Percentiles rank a stretch among this genome's conserved stretches.
Conservation (phyloP, 768 basidiomycete genomes). For the Pholiota conissans region DNA sequence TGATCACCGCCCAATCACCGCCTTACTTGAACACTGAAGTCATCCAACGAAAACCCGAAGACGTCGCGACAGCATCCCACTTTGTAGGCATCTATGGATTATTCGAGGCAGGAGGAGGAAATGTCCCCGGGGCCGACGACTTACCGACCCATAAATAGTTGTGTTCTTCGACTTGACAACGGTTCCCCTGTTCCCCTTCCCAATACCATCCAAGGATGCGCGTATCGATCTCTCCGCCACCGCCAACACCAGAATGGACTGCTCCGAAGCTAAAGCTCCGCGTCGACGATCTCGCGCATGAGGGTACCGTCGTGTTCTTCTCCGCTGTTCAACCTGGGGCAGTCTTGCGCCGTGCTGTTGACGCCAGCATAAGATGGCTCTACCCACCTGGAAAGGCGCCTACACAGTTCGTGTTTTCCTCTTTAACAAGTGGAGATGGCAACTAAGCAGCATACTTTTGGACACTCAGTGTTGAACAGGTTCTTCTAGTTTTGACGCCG, state of each 20-base stretch:
- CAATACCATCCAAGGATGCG: not conserved
- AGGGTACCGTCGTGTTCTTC: constrained; percentile 58
- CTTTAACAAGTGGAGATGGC: not conserved
- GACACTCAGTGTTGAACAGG: constrained; percentile 44
- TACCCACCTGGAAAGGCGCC: constrained; percentile 38
- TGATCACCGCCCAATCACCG: too few species aligned
- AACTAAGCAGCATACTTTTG: constrained; percentile 7
- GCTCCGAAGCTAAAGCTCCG: constrained; percentile 55
- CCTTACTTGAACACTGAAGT: too few species aligned
- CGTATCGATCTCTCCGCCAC: not conserved
- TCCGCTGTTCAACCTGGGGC: constrained; percentile 41
- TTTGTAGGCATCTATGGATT: too few species aligned
- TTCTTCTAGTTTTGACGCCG: constrained; percentile 58
- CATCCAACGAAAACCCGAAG: too few species aligned
- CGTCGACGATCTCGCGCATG: constrained; percentile 57
- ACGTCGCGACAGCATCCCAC: too few species aligned
- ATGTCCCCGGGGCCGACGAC: not conserved
- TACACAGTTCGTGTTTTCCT: constrained; percentile 28
- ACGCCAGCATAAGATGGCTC: constrained; percentile 46
- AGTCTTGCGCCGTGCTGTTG: constrained; percentile 40
- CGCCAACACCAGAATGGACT: constrained; percentile 33
- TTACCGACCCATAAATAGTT: not conserved
- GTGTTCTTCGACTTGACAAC: too few species aligned
- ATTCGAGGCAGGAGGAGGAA: too few species aligned
- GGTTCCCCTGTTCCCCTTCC: not conserved